These are phyloP conservation scores for Akebia trifoliata DNA, from an alignment of 164 flowering plant genomes.

Conservation along the genomic window DNA sequence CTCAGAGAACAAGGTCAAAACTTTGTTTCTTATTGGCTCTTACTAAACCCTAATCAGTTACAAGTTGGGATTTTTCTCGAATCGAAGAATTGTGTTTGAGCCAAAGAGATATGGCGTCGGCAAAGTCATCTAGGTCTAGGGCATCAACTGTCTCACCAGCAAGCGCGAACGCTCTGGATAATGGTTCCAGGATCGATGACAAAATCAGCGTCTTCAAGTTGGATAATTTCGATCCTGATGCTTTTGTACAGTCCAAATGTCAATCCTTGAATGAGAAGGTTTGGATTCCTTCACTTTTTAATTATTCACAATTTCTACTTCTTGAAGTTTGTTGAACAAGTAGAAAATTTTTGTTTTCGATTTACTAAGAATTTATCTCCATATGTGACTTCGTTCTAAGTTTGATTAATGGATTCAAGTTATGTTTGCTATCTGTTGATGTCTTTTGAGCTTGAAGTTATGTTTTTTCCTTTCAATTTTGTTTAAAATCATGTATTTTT, in stretches of 20 bases:
- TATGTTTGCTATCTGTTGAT: background rate
- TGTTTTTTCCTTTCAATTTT: too few relatives aligned
- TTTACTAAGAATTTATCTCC: background rate
- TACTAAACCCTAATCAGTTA: background rate
- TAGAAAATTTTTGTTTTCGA: background rate
- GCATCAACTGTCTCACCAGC: conserved; percentile 21
- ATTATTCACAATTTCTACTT: background rate
- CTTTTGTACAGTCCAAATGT: conserved; percentile 78
- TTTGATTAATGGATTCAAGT: background rate
- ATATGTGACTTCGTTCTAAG: background rate
- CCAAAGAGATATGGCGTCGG: conserved; percentile 31
- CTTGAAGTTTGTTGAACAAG: background rate
- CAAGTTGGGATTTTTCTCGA: background rate
- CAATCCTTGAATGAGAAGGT: conserved; percentile 89
- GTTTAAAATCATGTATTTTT: too few relatives aligned
- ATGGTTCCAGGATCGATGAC: conserved; percentile 59
- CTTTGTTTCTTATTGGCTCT: background rate
- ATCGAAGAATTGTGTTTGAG: conserved; percentile 1
- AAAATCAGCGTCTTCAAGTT: conserved; percentile 70
- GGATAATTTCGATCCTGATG: conserved; percentile 77
- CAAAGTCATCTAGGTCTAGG: conserved; percentile 43
- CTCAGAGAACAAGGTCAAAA: background rate
- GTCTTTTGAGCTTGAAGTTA: background rate
- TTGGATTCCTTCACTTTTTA: background rate
- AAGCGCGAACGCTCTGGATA: conserved; percentile 30